phyloP scores from a whole-genome alignment of 1,284 basidiomycete species.

The Trichosporon ovoides region DNA sequence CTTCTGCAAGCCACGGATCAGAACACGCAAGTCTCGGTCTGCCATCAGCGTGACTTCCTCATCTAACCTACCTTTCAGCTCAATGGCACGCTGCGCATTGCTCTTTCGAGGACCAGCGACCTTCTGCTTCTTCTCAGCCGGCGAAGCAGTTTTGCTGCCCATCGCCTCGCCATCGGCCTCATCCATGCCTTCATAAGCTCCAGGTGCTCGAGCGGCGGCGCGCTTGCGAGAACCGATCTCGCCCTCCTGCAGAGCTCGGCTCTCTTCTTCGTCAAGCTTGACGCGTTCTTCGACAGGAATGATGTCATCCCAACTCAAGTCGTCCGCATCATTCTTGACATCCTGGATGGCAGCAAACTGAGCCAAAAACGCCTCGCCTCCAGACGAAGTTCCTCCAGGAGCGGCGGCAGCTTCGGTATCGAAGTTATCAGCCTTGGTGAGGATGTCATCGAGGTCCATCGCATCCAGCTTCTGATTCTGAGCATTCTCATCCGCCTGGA shows the following conservation, averaged over 20 bases:
- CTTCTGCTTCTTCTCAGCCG: conserved; percentile 41
- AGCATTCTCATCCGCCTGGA: conserved; percentile 89
- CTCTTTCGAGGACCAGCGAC: conserved; percentile 47
- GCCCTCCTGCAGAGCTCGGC: conserved; percentile 50
- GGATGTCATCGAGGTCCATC: conserved; percentile 98
- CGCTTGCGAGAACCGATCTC: conserved; percentile 63
- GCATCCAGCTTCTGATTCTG: conserved; percentile 96
- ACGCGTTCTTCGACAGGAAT: conserved; percentile 90
- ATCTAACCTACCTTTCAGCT: conserved; percentile 62
- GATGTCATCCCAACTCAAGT: conserved; percentile 98
- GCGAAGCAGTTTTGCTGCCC: conserved; percentile 53
- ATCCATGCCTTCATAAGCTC: conserved; percentile 86
- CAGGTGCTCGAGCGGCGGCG: conserved; percentile 62
- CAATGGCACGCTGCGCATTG: conserved; percentile 87
- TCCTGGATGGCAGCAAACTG: conserved; percentile 95
- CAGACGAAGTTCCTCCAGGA: conserved; percentile 76
- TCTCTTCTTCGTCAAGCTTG: conserved; percentile 74
- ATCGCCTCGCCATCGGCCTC: conserved; percentile 62
- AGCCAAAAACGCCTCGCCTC: conserved; percentile 93
- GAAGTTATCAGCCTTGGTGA: conserved; percentile 93
- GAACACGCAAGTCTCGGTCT: conserved; percentile 90
- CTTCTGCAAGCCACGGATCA: conserved; percentile 90
- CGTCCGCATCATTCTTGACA: conserved; percentile 70
- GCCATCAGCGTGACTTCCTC: conserved; percentile 9
- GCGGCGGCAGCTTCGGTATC: conserved; percentile 87